A percentile compares a stretch with the other conserved stretches of the same genome.
Evolutionary conservation across 768 basidiomycete species (phyloP).

Genomic region (Boletus rubropictus): DNA sequence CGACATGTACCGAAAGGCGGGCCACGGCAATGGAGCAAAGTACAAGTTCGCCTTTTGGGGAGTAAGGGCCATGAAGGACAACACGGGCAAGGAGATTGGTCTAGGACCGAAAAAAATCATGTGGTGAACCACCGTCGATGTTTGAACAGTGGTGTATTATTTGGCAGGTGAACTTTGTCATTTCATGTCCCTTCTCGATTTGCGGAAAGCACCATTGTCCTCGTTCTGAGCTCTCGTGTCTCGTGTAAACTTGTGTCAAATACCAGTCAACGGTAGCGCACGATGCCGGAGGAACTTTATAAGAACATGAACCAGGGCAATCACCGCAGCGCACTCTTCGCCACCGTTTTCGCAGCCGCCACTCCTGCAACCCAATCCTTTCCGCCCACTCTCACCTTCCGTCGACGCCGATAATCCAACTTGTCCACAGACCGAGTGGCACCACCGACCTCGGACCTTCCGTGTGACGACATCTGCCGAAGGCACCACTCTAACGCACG

Average conservation of each 20-base stretch:
- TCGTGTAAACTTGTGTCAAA: background rate
- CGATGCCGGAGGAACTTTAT: too few relatives aligned
- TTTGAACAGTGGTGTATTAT: background rate
- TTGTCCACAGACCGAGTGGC: background rate
- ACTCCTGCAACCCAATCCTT: conserved; percentile 16
- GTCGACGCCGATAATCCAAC: conserved; percentile 21
- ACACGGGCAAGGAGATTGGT: conserved; percentile 32
- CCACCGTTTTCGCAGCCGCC: conserved; percentile 18
- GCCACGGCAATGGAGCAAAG: conserved; percentile 31
- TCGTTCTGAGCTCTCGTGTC: background rate
- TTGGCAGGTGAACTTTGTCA: background rate
- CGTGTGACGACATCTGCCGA: conserved; percentile 33
- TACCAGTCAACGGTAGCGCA: background rate
- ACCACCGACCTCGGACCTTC: background rate
- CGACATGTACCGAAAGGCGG: conserved; percentile 31
- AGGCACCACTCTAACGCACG: conserved; percentile 60
- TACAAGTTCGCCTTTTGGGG: conserved; percentile 34
- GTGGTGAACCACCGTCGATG: background rate
- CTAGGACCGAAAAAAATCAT: conserved; percentile 23
- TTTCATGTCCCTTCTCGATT: conserved; percentile 1
- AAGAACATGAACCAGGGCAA: background rate
- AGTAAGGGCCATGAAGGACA: conserved; percentile 32
- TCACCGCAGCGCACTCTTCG: conserved; percentile 6
- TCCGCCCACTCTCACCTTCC: conserved; percentile 9
- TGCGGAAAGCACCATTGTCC: background rate